phyloP scores from a whole-genome alignment of 2,329 filamentous ascomycete genomes.

The Ophiocordyceps sinensis region DNA sequence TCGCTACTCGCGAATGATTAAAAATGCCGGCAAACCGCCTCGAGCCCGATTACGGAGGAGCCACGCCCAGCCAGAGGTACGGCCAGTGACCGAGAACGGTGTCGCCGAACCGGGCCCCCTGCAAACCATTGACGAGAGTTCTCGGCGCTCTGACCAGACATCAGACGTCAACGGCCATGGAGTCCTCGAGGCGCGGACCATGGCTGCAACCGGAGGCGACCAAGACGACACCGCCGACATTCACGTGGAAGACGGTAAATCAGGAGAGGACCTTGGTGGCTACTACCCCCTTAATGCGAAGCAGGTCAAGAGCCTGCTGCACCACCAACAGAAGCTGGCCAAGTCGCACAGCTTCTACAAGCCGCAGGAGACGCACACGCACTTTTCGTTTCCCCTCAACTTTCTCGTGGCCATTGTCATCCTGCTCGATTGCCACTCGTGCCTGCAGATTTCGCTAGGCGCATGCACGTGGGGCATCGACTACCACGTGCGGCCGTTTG shows the following conservation, averaged over 20 bases:
- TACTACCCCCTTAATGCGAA: constrained; percentile 46
- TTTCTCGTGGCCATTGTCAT: constrained; percentile 66
- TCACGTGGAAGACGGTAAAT: constrained; percentile 25
- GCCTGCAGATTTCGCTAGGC: constrained; percentile 68
- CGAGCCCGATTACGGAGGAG: neutral
- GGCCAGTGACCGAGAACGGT: neutral
- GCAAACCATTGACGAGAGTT: neutral
- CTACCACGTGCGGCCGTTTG: constrained; percentile 53
- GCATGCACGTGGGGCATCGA: constrained; percentile 66
- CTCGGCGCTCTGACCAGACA: neutral
- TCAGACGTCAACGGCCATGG: neutral
- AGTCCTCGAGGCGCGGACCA: neutral
- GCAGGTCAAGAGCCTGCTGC: constrained; percentile 55
- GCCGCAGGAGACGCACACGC: constrained; percentile 71
- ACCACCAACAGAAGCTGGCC: constrained; percentile 68
- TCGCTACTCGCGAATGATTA: constrained; percentile 38
- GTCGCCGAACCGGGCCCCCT: neutral
- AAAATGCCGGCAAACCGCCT: constrained; percentile 16
- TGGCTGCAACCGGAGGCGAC: constrained; percentile 5
- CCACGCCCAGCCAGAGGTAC: neutral
- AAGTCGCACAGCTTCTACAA: constrained; percentile 84
- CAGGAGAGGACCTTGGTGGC: constrained; percentile 26
- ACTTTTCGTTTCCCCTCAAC: constrained; percentile 62
- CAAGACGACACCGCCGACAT: neutral
- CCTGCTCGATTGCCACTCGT: constrained; percentile 63